These are phyloP conservation scores for Pestalotiopsis fici DNA, from an alignment of 2,329 filamentous ascomycete genomes.

Conservation along the genomic window DNA sequence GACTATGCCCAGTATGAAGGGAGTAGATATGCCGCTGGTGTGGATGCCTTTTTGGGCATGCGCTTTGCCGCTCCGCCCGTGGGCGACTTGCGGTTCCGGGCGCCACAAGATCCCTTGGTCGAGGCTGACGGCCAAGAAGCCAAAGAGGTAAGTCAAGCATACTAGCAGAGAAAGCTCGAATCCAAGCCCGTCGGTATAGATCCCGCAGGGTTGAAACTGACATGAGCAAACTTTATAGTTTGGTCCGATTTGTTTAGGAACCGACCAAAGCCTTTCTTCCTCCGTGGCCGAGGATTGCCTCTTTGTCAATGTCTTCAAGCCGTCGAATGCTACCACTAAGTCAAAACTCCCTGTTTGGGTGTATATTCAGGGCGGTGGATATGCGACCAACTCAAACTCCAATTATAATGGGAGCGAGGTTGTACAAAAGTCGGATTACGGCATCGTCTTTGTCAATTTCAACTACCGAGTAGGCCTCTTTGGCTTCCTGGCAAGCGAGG, in stretches of 20 bases:
- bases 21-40: not conserved
- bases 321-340: constrained; percentile 44
- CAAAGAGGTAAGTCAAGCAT: not conserved
- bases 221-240: not conserved
- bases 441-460: constrained; percentile 33
- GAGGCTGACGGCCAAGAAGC: not conserved
- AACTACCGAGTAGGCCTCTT: constrained; percentile 75
- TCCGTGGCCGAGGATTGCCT: constrained; percentile 62
- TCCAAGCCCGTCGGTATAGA: not conserved
- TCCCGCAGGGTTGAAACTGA: not conserved
- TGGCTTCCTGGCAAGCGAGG: constrained; percentile 65
- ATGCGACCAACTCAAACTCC: constrained; percentile 44
- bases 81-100: constrained; percentile 7
- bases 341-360: constrained; percentile 61
- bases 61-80: constrained; percentile 8
- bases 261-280: constrained; percentile 3
- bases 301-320: constrained; percentile 62
- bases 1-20: constrained; percentile 2
- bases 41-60: constrained; percentile 10
- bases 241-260: constrained; percentile 9
- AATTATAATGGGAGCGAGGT: constrained; percentile 63
- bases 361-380: constrained; percentile 58
- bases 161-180: not conserved
- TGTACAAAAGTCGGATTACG: constrained; percentile 42
- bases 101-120: constrained; percentile 3